phyloP scores from a whole-genome alignment of 2,329 filamentous ascomycete genomes.

The Exserohilum rostratum region DNA sequence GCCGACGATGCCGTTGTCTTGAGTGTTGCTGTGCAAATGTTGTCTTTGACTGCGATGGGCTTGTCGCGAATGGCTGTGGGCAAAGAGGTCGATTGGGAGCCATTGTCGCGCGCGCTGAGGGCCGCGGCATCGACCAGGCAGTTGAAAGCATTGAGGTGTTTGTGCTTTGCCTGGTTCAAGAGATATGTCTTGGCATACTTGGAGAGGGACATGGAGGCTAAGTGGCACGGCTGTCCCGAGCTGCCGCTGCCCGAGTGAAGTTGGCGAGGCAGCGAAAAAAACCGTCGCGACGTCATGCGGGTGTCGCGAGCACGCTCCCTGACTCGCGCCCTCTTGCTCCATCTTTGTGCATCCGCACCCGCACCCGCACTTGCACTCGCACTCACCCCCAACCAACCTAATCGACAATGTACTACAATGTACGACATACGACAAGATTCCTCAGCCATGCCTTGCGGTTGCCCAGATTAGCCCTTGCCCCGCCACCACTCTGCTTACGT shows the following conservation, averaged over 20 bases:
- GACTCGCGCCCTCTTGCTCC: no score
- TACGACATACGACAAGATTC: no score
- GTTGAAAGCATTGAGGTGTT: constrained; percentile 49
- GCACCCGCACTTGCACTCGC: no score
- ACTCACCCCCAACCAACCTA: no score
- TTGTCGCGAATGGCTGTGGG: neutral
- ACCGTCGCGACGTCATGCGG: constrained; percentile 25
- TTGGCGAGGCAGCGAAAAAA: constrained; percentile 11
- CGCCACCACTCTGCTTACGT: no score
- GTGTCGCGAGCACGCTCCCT: neutral
- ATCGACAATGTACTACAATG: no score
- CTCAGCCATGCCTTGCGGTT: no score
- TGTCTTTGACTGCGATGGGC: constrained; percentile 56
- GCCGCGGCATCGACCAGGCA: constrained; percentile 26
- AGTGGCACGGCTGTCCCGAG: constrained; percentile 25
- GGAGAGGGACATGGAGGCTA: constrained; percentile 48
- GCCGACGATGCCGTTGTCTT: constrained; percentile 82
- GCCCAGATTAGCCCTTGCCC: no score
- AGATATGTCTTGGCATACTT: constrained; percentile 45
- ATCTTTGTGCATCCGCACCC: no score
- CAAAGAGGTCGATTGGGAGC: constrained; percentile 17
- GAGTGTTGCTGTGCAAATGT: constrained; percentile 54
- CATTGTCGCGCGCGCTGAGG: constrained; percentile 30
- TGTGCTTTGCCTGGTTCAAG: constrained; percentile 40
- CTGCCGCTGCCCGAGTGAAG: constrained; percentile 11